Base-by-base conservation (phyloP, 202 grass and related monocot genomes). In the Panicum virgatum region DNA sequence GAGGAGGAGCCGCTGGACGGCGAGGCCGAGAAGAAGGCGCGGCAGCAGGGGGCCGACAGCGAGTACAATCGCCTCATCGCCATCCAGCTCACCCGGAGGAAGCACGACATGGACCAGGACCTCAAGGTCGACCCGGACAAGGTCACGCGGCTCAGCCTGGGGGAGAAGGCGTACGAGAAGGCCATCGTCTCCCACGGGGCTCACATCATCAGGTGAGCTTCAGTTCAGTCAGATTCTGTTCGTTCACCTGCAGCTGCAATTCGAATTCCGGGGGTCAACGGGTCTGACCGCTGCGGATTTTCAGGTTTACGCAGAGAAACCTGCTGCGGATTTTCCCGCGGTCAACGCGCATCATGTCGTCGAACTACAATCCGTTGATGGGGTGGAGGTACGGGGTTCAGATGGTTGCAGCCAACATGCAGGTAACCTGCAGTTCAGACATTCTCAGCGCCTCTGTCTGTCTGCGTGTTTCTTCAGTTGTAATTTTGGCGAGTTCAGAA, bases 401-500 rank as follows among this genome's bases (percentile, higher is more conserved):
- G 67, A 98, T 98, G 96, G 96, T 95, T 43, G 96, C 96, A 75
- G 71, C 88, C 37, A 98, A 98, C 80, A 98, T 98, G 92, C 96
- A 98, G 89, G 94, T 84, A 69, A 32, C 51, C 51, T 12, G 5
- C 2, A 62, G 5, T 32, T 11, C n/a, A 57, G 53, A 57, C 0
- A 13, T 61, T 61, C 29, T 61, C 29, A 11, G 20, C 4, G 3
- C 14, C 14, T 36, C 1, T 34, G 14, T 27, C 7, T 10, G 54
- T 29, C 7, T 10, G 54, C 20, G 6, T 80, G 15, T 66, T 58
- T 46, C 6, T 80, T 46, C 20, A n/a, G 26, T n/a, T n/a, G n/a
- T 3, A 66, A 27, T 25, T 54, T 25, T 12, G n/a, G n/a, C 18
- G 6, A 50, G 15, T 19, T 46, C 45, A 5, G 12, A 15, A 46